These are phyloP conservation scores for Volvox carteri DNA, from an alignment of 163 green algal species.

Conservation along the genomic window DNA sequence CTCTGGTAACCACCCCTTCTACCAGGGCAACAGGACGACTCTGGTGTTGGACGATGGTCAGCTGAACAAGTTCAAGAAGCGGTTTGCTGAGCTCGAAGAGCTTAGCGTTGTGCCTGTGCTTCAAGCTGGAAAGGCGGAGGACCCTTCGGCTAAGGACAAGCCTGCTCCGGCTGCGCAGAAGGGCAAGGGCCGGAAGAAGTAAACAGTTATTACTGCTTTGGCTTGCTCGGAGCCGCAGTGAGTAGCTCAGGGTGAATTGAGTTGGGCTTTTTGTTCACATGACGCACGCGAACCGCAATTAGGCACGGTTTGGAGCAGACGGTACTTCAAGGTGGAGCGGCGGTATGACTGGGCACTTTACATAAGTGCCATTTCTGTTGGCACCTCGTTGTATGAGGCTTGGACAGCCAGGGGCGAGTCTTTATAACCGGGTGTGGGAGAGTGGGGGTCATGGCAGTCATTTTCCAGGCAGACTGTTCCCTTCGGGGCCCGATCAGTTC, in stretches of 20 bases:
- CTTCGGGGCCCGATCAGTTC: neutral
- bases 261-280: neutral
- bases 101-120: constrained; percentile 58
- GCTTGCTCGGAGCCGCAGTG: neutral
- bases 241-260: neutral
- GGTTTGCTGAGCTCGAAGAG: constrained; percentile 80
- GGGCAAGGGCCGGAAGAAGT: constrained; percentile 54
- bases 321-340: neutral
- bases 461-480: constrained; percentile 15
- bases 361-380: neutral
- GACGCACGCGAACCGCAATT: neutral
- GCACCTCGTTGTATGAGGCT: neutral
- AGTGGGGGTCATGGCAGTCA: neutral
- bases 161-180: neutral
- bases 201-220: neutral
- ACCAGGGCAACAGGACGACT: constrained; percentile 65
- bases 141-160: constrained; percentile 54
- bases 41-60: constrained; percentile 88
- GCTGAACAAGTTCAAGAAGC: constrained; percentile 88
- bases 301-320: neutral
- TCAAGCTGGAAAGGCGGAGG: constrained; percentile 55
- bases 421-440: no score
- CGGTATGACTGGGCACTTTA: neutral
- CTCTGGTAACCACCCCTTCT: constrained; percentile 90
- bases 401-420: neutral